phyloP scores from a whole-genome alignment of 176 grass and related monocot genomes.

The Calamus simplicifolius region DNA sequence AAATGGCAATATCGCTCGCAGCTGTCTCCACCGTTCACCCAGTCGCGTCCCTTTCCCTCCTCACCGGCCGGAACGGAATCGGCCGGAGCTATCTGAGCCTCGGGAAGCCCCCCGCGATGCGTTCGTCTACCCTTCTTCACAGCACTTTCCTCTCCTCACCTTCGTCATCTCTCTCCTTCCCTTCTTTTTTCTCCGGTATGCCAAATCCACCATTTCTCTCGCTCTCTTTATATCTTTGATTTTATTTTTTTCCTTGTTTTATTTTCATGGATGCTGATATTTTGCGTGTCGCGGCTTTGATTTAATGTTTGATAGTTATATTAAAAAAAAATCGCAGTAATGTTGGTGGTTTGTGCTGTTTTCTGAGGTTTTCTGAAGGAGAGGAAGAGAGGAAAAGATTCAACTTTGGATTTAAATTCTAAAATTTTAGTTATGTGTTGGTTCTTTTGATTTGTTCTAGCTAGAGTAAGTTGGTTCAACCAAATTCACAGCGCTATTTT shows the following conservation, averaged over 20 bases:
- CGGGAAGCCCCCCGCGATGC: neutral
- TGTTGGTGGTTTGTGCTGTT: too few species aligned
- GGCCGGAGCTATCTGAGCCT: conserved; percentile 12
- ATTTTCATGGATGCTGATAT: too few species aligned
- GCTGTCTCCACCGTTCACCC: conserved; percentile 3
- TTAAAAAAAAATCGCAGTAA: too few species aligned
- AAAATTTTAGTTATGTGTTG: too few species aligned
- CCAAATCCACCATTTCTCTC: neutral
- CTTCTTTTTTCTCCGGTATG: conserved; percentile 51
- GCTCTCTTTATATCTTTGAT: neutral
- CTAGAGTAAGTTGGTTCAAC: too few species aligned
- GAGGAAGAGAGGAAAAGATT: too few species aligned
- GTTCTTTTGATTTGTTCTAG: too few species aligned
- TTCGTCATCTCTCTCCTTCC: conserved; percentile 35
- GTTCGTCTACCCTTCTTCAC: conserved; percentile 23
- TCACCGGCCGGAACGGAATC: conserved; percentile 12
- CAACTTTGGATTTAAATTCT: too few species aligned
- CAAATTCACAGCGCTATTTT: too few species aligned
- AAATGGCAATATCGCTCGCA: conserved; percentile 36
- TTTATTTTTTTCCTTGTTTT: neutral
- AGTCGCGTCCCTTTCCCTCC: conserved; percentile 44
- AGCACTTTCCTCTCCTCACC: conserved; percentile 49
- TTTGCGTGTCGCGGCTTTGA: too few species aligned
- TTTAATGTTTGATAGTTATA: too few species aligned
- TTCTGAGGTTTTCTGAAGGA: too few species aligned